Conservation (phyloP, 2,329 filamentous ascomycete species). For the Aspergillus quadricinctus region DNA sequence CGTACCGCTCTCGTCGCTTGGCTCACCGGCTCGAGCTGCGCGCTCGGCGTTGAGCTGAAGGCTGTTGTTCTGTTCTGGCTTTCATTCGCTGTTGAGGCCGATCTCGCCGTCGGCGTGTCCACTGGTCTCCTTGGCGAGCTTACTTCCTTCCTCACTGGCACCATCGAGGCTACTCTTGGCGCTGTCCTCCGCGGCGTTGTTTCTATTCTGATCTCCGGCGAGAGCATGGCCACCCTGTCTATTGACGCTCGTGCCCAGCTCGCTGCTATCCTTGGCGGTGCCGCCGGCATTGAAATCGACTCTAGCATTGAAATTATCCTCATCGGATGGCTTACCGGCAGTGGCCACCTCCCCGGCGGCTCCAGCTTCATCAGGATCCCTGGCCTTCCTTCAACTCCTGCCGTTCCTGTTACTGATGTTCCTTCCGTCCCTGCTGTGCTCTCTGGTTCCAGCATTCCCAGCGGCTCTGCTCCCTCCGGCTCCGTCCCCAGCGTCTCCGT, state of each 20-base stretch:
- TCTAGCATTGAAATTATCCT: constrained; percentile 50
- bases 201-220: constrained; percentile 26
- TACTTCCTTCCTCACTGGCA: constrained; percentile 26
- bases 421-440: constrained; percentile 2
- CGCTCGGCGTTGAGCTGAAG: constrained; percentile 34
- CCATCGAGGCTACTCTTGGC: constrained; percentile 25
- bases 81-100: constrained; percentile 25
- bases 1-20: constrained; percentile 30
- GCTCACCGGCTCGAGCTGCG: constrained; percentile 29
- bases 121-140: constrained; percentile 25
- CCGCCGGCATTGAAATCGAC: constrained; percentile 47
- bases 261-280: constrained; percentile 32
- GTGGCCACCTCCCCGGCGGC: constrained; percentile 20
- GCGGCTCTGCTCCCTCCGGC: constrained; percentile 2
- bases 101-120: constrained; percentile 25
- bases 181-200: constrained; percentile 30
- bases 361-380: constrained; percentile 11
- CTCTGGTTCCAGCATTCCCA: background rate
- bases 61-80: constrained; percentile 34
- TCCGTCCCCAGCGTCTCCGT: too few relatives aligned
- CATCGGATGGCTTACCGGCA: constrained; percentile 37
- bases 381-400: constrained; percentile 1
- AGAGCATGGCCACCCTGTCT: constrained; percentile 30
- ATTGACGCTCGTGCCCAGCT: constrained; percentile 32
- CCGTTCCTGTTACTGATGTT: background rate